These are phyloP conservation scores for Boechera retrofracta DNA, from an alignment of 345 rosid genomes.

Conservation along the genomic window DNA sequence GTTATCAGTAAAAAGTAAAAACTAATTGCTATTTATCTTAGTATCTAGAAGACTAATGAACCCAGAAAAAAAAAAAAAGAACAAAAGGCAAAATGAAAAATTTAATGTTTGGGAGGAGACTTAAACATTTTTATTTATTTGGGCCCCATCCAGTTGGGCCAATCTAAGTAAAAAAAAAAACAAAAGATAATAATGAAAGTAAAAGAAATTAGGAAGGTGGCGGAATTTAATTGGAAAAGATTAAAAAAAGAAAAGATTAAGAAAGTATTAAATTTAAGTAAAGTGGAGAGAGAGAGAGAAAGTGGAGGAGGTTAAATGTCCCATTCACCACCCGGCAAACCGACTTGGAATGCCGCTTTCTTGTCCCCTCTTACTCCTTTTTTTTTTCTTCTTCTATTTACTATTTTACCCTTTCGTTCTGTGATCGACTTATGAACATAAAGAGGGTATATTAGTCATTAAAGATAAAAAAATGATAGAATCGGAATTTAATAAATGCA, in stretches of 20 bases:
- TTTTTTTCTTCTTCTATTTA: background rate
- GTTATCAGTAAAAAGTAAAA: no score
- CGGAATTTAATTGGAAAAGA: background rate
- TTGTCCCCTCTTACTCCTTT: conserved; percentile 41
- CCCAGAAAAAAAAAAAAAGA: no score
- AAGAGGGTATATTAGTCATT: background rate
- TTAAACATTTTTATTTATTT: background rate
- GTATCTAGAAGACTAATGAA: no score
- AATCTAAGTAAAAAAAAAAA: conserved; percentile 17
- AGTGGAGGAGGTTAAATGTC: conserved; percentile 52
- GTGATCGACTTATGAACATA: background rate
- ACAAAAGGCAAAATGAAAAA: no score
- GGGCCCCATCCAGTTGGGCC: conserved; percentile 41
- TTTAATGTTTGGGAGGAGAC: no score
- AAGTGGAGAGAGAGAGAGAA: background rate
- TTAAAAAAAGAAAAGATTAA: conserved; percentile 20
- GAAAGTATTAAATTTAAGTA: background rate
- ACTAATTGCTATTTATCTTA: no score
- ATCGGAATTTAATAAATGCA: conserved; percentile 39
- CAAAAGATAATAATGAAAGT: conserved; percentile 33
- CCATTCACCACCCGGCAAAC: conserved; percentile 53
- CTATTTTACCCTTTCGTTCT: conserved; percentile 5
- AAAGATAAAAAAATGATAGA: background rate
- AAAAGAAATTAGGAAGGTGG: conserved; percentile 29
- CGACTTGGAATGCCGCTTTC: conserved; percentile 53